Evolutionary conservation across 768 basidiomycete genomes (phyloP), one percentile per base, ranked within the genome.

Genomic region (Xerocomus brunneocitrinus): DNA sequence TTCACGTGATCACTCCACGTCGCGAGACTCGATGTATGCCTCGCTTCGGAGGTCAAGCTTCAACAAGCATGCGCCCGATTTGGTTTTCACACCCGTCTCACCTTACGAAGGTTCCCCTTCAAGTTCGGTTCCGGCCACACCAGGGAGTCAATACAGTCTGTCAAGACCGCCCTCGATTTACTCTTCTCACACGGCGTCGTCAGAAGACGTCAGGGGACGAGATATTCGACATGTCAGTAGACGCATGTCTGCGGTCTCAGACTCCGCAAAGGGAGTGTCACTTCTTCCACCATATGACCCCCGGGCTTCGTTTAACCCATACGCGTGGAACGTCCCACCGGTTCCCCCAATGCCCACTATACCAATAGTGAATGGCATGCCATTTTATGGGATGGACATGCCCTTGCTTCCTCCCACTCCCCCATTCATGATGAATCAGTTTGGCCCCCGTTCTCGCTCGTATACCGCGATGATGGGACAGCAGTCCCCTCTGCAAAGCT

Each of bases 361-460:
- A 44, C 65, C 71, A 6, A 49, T 54, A 55, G 63, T 69, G 58
- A 64, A 67, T 45, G 66, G 72, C 43, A 67, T 80, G 47, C 74
- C 77, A 8, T 71, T 77, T 38, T 76, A 73, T 52, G 69, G 76
- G 50, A 71, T 82, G 69, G 83, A 87, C 58, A 80, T 81, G 78
- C 84, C 87, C 7, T 71, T 89, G 9, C 74, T 89, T 30, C 87
- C 87, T 9, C 87, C 87, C 5, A 76, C 82, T 1, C 79, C 87
- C 24, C 85, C 87, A 12, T 89, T 89, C 68, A 87, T 88, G 83
- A 77, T 85, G 72, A 80, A 81, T 50, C 77, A 81, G 53, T 81
- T 65, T 30, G 71, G 73, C 14, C 46, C 76, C 52, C 75, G 80
- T 30, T 74, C 77, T 24, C 70, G 66, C 22, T 65, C 67, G 46